Evolutionary conservation across 345 rosid genomes (phyloP).

Genomic region (Citrus hindsii): DNA sequence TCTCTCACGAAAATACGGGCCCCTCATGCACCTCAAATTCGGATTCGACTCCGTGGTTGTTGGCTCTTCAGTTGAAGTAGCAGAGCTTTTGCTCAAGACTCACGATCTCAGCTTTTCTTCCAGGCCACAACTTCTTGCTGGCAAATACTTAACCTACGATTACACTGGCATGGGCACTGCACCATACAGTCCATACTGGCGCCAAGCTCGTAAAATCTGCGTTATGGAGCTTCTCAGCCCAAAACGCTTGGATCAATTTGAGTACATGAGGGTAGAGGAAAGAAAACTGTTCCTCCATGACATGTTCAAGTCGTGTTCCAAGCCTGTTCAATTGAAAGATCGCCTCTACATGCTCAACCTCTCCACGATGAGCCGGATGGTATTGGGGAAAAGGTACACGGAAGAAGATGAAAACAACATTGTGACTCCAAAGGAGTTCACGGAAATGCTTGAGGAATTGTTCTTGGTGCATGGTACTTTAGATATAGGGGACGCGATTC

Average conservation of each 20-base stretch:
- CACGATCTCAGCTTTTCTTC: slow-evolving; percentile 41
- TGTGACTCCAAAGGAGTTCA: too few species aligned
- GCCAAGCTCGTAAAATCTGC: slow-evolving; percentile 59
- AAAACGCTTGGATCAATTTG: slow-evolving; percentile 47
- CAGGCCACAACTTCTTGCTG: slow-evolving; percentile 45
- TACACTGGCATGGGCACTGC: slow-evolving; percentile 53
- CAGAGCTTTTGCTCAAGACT: slow-evolving; percentile 45
- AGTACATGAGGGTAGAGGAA: slow-evolving; percentile 38
- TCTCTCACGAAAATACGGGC: slow-evolving; percentile 53
- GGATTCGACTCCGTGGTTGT: slow-evolving; percentile 48
- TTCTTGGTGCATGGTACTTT: too few species aligned
- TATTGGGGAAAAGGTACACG: slow-evolving; percentile 5
- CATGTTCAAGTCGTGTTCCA: slow-evolving; percentile 16
- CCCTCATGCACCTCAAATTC: slow-evolving; percentile 51
- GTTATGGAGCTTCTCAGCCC: slow-evolving; percentile 11
- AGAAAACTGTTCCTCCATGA: neutral
- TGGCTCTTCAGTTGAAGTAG: slow-evolving; percentile 54
- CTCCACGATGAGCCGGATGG: slow-evolving; percentile 59
- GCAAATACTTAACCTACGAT: slow-evolving; percentile 58
- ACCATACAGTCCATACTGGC: slow-evolving; percentile 53
- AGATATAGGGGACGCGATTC: neutral
- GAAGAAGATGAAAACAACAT: too few species aligned
- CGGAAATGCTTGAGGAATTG: too few species aligned
- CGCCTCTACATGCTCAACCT: slow-evolving; percentile 36
- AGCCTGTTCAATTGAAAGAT: slow-evolving; percentile 34